phyloP scores from a whole-genome alignment of 1,284 basidiomycete genomes.

The Boletus holoroseus region DNA sequence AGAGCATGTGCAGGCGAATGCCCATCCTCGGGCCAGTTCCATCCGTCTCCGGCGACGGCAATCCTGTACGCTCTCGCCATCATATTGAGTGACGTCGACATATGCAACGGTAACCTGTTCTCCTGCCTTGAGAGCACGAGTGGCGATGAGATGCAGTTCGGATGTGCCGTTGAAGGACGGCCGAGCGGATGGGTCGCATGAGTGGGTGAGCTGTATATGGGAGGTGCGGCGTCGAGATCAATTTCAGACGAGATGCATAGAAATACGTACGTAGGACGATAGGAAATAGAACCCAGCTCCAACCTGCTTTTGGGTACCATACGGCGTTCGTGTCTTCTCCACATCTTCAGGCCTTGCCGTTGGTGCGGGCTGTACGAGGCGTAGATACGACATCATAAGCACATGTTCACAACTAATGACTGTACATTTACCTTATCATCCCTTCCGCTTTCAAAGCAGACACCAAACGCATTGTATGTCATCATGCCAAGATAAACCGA shows the following conservation, averaged over 20 bases:
- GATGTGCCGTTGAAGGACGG: constrained; percentile 61
- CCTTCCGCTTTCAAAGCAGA: constrained; percentile 59
- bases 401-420: background rate
- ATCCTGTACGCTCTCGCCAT: constrained; percentile 48
- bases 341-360: constrained; percentile 55
- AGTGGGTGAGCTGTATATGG: constrained; percentile 51
- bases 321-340: constrained; percentile 67
- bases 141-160: constrained; percentile 64
- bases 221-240: background rate
- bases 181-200: constrained; percentile 60
- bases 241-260: background rate
- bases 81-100: constrained; percentile 56
- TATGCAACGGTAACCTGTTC: constrained; percentile 71
- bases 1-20: constrained; percentile 65
- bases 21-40: constrained; percentile 75
- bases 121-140: constrained; percentile 58
- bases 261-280: constrained; percentile 59
- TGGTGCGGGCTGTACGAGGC: constrained; percentile 44
- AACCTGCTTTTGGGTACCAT: constrained; percentile 66
- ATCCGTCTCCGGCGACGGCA: constrained; percentile 58
- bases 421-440: constrained; percentile 53
- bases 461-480: constrained; percentile 69
- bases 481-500: constrained; percentile 62
- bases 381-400: constrained; percentile 1
- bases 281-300: constrained; percentile 69